Evolutionary conservation across 2,329 filamentous ascomycete species (phyloP).

Genomic region (Colletotrichum filicis): DNA sequence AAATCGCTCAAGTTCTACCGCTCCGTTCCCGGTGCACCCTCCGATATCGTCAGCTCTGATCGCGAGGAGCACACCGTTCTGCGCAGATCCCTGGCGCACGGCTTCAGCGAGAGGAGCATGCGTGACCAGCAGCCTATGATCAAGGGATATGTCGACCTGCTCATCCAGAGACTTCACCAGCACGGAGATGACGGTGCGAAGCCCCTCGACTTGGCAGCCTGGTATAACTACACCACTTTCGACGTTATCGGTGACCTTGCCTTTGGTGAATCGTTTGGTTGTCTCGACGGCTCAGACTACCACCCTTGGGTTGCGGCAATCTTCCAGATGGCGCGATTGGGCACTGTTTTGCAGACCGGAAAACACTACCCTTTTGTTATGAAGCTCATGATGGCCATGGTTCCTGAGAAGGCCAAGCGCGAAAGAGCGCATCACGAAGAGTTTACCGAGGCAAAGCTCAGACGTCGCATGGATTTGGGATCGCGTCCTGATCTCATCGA

Average conservation of each 20-base stretch:
- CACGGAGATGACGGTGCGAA: constrained; percentile 33
- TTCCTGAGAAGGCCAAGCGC: constrained; percentile 19
- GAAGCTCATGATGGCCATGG: constrained; percentile 25
- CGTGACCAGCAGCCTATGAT: constrained; percentile 43
- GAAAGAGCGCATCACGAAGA: constrained; percentile 8
- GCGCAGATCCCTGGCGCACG: constrained; percentile 36
- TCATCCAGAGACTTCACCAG: constrained; percentile 50
- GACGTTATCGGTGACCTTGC: constrained; percentile 45
- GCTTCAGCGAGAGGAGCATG: constrained; percentile 40
- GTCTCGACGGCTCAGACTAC: constrained; percentile 39
- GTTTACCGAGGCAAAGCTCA: constrained; percentile 22
- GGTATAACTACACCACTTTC: constrained; percentile 44
- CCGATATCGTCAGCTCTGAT: constrained; percentile 35
- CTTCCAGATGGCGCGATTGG: constrained; percentile 37
- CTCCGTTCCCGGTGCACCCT: neutral
- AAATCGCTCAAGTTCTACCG: constrained; percentile 30
- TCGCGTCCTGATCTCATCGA: constrained; percentile 38
- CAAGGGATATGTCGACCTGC: constrained; percentile 50
- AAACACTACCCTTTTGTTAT: constrained; percentile 25
- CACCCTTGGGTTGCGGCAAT: constrained; percentile 42
- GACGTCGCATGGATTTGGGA: constrained; percentile 31
- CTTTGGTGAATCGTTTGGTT: constrained; percentile 44
- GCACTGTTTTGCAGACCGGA: constrained; percentile 16
- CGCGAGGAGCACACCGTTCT: constrained; percentile 31
- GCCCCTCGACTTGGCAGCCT: constrained; percentile 39